phyloP scores from a whole-genome alignment of 2,329 filamentous ascomycete species.

The Shiraia sp. region DNA sequence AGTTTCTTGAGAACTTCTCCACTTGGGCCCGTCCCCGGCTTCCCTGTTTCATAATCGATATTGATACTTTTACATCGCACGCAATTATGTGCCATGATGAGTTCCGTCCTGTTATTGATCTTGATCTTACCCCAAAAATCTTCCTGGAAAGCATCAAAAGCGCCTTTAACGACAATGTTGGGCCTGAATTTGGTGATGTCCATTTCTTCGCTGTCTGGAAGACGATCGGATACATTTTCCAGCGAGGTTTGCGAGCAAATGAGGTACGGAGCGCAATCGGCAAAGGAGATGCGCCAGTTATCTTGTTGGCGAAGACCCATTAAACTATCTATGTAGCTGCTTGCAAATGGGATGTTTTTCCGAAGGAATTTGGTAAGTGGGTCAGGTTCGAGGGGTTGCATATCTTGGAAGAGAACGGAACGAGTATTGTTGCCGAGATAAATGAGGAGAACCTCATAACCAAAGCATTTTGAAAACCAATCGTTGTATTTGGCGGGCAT shows the following conservation, averaged over 20 bases:
- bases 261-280: slow-evolving; percentile 76
- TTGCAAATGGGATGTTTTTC: slow-evolving; percentile 16
- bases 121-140: slow-evolving; percentile 51
- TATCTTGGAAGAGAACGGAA: slow-evolving; percentile 44
- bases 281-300: slow-evolving; percentile 62
- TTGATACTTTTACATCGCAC: slow-evolving; percentile 52
- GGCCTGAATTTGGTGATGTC: slow-evolving; percentile 54
- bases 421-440: slow-evolving; percentile 50
- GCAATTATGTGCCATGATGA: slow-evolving; percentile 52
- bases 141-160: slow-evolving; percentile 48
- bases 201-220: slow-evolving; percentile 43
- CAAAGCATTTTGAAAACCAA: slow-evolving; percentile 52
- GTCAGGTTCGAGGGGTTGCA: slow-evolving; percentile 20
- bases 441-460: slow-evolving; percentile 48
- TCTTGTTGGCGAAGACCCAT: slow-evolving; percentile 39
- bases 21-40: slow-evolving; percentile 39
- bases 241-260: slow-evolving; percentile 72
- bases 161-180: slow-evolving; percentile 51
- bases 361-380: slow-evolving; percentile 19
- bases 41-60: slow-evolving; percentile 52
- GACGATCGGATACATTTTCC: slow-evolving; percentile 60
- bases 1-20: slow-evolving; percentile 52
- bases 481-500: slow-evolving; percentile 48
- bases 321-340: slow-evolving; percentile 13
- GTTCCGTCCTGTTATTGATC: slow-evolving; percentile 34